phyloP scores from a whole-genome alignment of 1,284 basidiomycete genomes.

The Phylloporus gajari region DNA sequence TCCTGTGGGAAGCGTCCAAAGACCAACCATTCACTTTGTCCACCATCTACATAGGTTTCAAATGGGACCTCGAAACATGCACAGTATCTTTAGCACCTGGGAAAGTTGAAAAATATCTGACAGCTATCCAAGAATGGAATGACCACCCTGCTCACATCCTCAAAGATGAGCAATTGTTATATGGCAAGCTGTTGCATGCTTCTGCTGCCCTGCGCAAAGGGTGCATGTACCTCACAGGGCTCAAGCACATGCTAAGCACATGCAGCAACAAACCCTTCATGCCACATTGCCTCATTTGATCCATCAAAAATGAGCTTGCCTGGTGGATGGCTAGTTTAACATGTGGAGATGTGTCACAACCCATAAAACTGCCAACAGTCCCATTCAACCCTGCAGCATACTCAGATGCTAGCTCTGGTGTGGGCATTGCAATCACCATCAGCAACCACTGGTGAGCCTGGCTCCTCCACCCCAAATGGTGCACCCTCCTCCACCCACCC shows the following conservation, averaged over 20 bases:
- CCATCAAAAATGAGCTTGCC: no score
- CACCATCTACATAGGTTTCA: not conserved
- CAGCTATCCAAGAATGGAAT: not conserved
- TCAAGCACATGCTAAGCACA: not conserved
- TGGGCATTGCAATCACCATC: not conserved
- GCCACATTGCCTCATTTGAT: no score
- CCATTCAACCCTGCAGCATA: no score
- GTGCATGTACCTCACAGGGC: not conserved
- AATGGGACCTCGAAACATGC: not conserved
- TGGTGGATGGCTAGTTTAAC: no score
- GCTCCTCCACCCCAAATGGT: not conserved
- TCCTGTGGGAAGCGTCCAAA: not conserved
- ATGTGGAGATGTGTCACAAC: no score
- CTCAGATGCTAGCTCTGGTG: no score
- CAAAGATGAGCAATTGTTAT: slow-evolving; percentile 9
- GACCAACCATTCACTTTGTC: not conserved
- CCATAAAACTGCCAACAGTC: no score
- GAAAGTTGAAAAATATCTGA: not conserved
- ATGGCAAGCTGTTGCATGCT: slow-evolving; percentile 22
- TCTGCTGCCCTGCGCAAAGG: not conserved
- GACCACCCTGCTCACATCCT: not conserved
- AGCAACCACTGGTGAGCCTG: not conserved
- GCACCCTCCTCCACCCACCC: no score
- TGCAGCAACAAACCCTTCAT: no score
- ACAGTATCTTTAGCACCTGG: not conserved